Percentiles rank a stretch among this genome's conserved stretches.
Evolutionary conservation across 441 rosid genomes (phyloP).

Genomic region (Viola pubescens): DNA sequence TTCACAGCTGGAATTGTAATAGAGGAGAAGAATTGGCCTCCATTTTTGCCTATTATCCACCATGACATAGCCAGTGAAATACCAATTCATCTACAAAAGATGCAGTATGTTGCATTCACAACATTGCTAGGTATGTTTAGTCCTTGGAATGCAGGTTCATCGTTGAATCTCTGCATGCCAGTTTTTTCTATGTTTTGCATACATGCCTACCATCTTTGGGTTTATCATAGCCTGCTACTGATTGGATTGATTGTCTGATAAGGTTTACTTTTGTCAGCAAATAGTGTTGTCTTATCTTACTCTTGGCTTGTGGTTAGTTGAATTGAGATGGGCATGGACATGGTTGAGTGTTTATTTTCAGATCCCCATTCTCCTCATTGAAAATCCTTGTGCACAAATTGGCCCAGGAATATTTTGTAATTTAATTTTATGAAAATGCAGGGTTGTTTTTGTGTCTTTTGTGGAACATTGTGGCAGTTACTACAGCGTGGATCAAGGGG

Average conservation of each 20-base stretch:
- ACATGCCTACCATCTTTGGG: background rate
- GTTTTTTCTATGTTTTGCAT: background rate
- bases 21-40: conserved; percentile 96
- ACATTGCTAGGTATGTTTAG: background rate
- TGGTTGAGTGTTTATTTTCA: background rate
- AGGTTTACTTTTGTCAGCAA: background rate
- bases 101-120: conserved; percentile 90
- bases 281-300: background rate
- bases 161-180: background rate
- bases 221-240: background rate
- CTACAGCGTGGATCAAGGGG: conserved; percentile 88
- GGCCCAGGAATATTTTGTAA: conserved; percentile 4
- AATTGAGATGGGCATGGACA: background rate
- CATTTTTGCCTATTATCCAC: conserved; percentile 82
- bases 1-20: conserved; percentile 87
- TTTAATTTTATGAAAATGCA: conserved; percentile 24
- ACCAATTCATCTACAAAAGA: conserved; percentile 84
- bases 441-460: conserved; percentile 70
- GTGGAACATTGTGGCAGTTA: conserved; percentile 90
- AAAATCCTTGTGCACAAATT: background rate
- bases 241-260: background rate
- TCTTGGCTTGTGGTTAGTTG: background rate
- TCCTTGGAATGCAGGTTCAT: background rate
- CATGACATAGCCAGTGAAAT: conserved; percentile 91
- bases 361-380: too few species aligned